phyloP scores from a whole-genome alignment of 2,329 filamentous ascomycete species.

The Pestalotiopsis sp. region DNA sequence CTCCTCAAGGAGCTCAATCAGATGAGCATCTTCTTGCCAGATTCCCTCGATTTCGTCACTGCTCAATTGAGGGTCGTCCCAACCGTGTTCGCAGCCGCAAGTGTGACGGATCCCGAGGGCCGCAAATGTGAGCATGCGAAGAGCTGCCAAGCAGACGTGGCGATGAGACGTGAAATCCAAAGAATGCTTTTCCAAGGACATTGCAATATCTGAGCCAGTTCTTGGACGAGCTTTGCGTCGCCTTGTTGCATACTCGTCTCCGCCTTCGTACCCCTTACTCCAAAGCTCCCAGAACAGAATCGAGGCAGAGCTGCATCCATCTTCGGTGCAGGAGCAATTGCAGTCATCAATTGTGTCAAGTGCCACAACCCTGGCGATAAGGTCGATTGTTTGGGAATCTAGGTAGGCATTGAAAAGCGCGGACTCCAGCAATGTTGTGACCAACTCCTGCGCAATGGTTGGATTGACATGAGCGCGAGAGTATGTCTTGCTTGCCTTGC shows the following conservation, averaged over 20 bases:
- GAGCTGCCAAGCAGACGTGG: background rate
- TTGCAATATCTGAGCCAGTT: background rate
- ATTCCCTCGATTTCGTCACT: background rate
- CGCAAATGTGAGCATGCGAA: background rate
- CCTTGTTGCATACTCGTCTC: background rate
- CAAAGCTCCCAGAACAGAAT: background rate
- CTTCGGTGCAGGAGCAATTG: background rate
- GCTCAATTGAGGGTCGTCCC: background rate
- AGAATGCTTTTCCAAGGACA: background rate
- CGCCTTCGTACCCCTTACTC: rapidly evolving
- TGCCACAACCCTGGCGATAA: background rate
- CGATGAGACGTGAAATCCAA: background rate
- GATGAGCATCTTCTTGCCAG: background rate
- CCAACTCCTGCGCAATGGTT: background rate
- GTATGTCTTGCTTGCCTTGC: background rate
- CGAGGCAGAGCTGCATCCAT: background rate
- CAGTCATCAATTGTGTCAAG: background rate
- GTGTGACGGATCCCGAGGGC: background rate
- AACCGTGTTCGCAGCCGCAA: background rate
- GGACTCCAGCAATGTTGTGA: background rate
- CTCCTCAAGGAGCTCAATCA: background rate
- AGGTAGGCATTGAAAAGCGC: no score
- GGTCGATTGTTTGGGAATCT: no score
- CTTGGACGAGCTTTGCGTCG: background rate
- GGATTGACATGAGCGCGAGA: background rate